Base-by-base conservation (phyloP, 345 rosid genomes). In the Bretschneidera sinensis region DNA sequence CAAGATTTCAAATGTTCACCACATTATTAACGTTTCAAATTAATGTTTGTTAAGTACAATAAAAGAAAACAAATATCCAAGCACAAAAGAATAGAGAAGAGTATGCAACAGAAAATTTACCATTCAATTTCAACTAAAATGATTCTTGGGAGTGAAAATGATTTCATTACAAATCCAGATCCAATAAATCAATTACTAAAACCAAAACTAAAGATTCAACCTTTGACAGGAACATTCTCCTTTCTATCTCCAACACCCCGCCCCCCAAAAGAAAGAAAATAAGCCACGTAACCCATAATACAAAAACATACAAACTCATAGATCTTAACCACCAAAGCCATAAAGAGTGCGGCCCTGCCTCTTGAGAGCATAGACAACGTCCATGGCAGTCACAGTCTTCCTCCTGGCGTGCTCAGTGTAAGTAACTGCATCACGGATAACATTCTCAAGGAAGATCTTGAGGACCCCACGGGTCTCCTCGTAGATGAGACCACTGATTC, bases 321-420 rank as follows among this genome's bases (percentile, higher is more conserved):
- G 45, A 39, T 39, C 28, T 60, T 24, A 71, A 43, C 67, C 72
- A 23, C 72, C 72, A 58, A 68, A 68, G 13, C 73, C 73, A 48
- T 69, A 69, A 1, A 69, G 66, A 20, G 72, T 68, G 43, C 72
- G 62, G 24, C 66, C 72, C 55, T 68, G 72, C 25, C 72, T 68
- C 66, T 68, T 68, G 9, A 68, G 57, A 0, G 72, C 72, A 17
- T 68, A 68, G 0, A 68, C 72, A 0, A 68, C 66, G 9, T 68
- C 72, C 72, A 68, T 68, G 21, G 72, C 72, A 2, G 72, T 68
- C 1, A 68, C 72, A 0, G 72, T 68, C 66, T 68, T 68, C 71
- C 71, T 67, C 55, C 72, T 61, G 0, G 72, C 72, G 72, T 68
- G 72, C 72, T 68, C 67, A 3, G 72, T 68, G 57, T 68, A 68